phyloP scores from a whole-genome alignment of 257 asterid genomes.

The Datura wrightii region DNA sequence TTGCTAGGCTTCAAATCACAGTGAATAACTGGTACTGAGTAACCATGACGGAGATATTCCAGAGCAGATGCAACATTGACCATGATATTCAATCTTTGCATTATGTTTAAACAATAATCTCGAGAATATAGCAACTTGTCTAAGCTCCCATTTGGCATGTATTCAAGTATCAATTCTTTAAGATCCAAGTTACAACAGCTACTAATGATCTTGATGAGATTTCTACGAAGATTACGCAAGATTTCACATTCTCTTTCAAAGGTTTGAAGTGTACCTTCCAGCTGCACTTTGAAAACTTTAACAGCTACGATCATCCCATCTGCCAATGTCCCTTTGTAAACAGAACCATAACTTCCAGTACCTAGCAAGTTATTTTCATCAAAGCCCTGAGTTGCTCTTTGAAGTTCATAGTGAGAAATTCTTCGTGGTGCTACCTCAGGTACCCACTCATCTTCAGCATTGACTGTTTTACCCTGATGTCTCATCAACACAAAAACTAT shows the following conservation, averaged over 20 bases:
- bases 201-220: slow-evolving; percentile 40
- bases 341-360: slow-evolving; percentile 8
- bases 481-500: slow-evolving; percentile 3
- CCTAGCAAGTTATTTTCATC: background rate
- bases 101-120: background rate
- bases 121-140: slow-evolving; percentile 36
- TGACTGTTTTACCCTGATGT: background rate
- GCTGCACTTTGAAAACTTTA: slow-evolving; percentile 27
- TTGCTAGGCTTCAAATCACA: slow-evolving; percentile 49
- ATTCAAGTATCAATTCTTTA: slow-evolving; percentile 43
- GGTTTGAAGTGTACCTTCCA: background rate
- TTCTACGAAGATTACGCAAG: slow-evolving; percentile 33
- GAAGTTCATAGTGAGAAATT: slow-evolving; percentile 36
- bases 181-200: slow-evolving; percentile 41
- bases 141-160: slow-evolving; percentile 43
- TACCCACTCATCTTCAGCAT: background rate
- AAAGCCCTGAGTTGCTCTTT: slow-evolving; percentile 8
- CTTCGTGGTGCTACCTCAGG: slow-evolving; percentile 29
- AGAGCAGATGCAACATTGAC: slow-evolving; percentile 39
- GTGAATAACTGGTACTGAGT: slow-evolving; percentile 30
- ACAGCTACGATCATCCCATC: slow-evolving; percentile 8
- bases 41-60: slow-evolving; percentile 43
- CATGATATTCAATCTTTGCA: slow-evolving; percentile 42
- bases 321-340: slow-evolving; percentile 12
- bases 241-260: slow-evolving; percentile 9